These are phyloP conservation scores for Torulaspora maleeae DNA, from an alignment of 805 yeast genomes.

Conservation along the genomic window DNA sequence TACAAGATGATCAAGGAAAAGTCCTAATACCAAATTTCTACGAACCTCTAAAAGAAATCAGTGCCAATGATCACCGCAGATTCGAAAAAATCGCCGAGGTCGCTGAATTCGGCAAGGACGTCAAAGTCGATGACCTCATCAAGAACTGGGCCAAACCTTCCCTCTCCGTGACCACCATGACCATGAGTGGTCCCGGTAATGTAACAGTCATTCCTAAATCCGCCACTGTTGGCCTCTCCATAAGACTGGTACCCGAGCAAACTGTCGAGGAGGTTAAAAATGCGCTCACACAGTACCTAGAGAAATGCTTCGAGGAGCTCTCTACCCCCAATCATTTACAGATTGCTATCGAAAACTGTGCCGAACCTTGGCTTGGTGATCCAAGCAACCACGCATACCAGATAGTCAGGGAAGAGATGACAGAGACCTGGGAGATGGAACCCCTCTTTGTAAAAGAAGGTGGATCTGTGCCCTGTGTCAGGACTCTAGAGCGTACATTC, in stretches of 20 bases:
- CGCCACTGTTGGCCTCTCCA: conserved; percentile 71
- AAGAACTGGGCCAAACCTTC: conserved; percentile 90
- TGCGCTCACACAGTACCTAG: conserved; percentile 45
- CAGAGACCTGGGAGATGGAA: conserved; percentile 68
- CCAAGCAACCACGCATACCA: conserved; percentile 69
- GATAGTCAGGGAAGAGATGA: conserved; percentile 57
- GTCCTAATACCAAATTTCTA: conserved; percentile 67
- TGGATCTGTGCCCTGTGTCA: conserved; percentile 88
- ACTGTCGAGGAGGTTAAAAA: conserved; percentile 54
- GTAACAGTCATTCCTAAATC: conserved; percentile 83
- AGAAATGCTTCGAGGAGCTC: conserved; percentile 44
- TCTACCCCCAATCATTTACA: conserved; percentile 57
- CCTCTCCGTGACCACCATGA: conserved; percentile 75
- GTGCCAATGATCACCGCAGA: conserved; percentile 51
- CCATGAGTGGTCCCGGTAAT: conserved; percentile 86
- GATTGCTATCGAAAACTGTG: conserved; percentile 68
- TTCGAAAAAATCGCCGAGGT: conserved; percentile 56
- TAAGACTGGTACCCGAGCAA: conserved; percentile 89
- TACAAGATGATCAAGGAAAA: conserved; percentile 52
- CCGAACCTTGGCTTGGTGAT: conserved; percentile 96
- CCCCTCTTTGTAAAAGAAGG: conserved; percentile 93
- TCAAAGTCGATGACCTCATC: conserved; percentile 50
- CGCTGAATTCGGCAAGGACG: conserved; percentile 30
- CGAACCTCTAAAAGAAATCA: conserved; percentile 56
- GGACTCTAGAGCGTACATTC: conserved; percentile 77